phyloP scores from a whole-genome alignment of 129 eudicot species.

The Pittosporum tobira region DNA sequence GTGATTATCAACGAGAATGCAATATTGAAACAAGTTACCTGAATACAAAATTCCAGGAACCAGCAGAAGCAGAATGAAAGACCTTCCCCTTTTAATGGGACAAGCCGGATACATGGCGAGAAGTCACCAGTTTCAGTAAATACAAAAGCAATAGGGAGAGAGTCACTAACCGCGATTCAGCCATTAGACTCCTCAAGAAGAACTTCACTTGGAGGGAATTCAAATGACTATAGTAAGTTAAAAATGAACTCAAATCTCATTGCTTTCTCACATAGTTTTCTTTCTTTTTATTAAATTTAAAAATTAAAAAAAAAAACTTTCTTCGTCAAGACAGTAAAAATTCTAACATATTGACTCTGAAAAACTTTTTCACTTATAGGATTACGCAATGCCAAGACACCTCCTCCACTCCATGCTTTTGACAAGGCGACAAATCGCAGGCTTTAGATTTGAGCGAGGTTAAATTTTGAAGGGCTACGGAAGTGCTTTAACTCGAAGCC shows the following conservation, averaged over 20 bases:
- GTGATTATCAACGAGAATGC: too few species aligned
- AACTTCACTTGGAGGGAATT: slow-evolving; percentile 51
- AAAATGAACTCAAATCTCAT: slow-evolving; percentile 4
- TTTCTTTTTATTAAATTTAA: too few species aligned
- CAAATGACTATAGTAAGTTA: slow-evolving; percentile 46
- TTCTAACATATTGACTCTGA: too few species aligned
- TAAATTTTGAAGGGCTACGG: not conserved
- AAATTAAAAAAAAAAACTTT: too few species aligned
- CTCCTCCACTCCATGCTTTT: slow-evolving; percentile 55
- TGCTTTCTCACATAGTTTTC: too few species aligned
- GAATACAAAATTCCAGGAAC: slow-evolving; percentile 32
- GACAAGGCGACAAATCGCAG: slow-evolving; percentile 42
- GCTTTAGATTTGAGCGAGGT: slow-evolving; percentile 23
- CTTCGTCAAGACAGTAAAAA: too few species aligned
- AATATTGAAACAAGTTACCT: too few species aligned
- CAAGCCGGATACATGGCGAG: slow-evolving; percentile 9
- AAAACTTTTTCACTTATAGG: too few species aligned
- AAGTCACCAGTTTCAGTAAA: slow-evolving; percentile 33
- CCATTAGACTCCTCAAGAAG: slow-evolving; percentile 39
- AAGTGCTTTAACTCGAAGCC: slow-evolving; percentile 66
- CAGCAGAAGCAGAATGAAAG: slow-evolving; percentile 42
- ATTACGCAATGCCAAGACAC: slow-evolving; percentile 47
- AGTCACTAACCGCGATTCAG: slow-evolving; percentile 58
- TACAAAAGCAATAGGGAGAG: slow-evolving; percentile 44
- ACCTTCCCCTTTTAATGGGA: slow-evolving; percentile 15